Conservation (phyloP, 768 basidiomycete species). For the Chalciporus chontae region DNA sequence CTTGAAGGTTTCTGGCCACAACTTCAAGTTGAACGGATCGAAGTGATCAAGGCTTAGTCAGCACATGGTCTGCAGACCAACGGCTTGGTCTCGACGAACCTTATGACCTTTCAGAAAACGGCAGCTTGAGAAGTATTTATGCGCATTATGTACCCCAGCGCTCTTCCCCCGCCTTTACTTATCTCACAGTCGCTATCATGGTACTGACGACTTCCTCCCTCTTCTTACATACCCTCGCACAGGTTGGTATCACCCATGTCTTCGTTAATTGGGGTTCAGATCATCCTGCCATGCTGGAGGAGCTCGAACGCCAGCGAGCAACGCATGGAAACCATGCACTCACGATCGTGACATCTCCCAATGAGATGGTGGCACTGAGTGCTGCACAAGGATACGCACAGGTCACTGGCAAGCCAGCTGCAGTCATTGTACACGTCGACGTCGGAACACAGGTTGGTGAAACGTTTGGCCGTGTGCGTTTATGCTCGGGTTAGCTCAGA, state of each 20-base stretch:
- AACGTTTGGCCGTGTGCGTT: not conserved
- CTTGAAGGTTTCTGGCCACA: no score
- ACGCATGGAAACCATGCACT: conserved; percentile 35
- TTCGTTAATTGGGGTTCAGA: conserved; percentile 80
- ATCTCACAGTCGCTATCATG: conserved; percentile 1
- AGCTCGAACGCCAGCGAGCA: conserved; percentile 54
- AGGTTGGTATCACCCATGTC: conserved; percentile 61
- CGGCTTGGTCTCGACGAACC: no score
- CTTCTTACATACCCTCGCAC: conserved; percentile 51
- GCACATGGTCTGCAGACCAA: no score
- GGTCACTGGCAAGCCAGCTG: conserved; percentile 61
- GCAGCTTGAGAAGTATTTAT: not conserved
- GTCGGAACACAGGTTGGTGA: conserved; percentile 58
- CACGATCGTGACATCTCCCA: conserved; percentile 65
- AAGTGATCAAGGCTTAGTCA: no score
- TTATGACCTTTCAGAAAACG: no score
- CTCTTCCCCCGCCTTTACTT: not conserved
- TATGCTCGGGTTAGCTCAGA: no score
- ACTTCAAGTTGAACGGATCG: no score
- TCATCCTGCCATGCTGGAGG: conserved; percentile 69
- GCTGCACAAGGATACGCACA: conserved; percentile 72
- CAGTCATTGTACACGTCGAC: conserved; percentile 72
- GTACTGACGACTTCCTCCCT: conserved; percentile 61
- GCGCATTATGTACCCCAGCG: not conserved
- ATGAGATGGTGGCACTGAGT: conserved; percentile 73